phyloP scores from a whole-genome alignment of 1,139 yeast species.

The Hyphopichia wangnamkhiaoensis region DNA sequence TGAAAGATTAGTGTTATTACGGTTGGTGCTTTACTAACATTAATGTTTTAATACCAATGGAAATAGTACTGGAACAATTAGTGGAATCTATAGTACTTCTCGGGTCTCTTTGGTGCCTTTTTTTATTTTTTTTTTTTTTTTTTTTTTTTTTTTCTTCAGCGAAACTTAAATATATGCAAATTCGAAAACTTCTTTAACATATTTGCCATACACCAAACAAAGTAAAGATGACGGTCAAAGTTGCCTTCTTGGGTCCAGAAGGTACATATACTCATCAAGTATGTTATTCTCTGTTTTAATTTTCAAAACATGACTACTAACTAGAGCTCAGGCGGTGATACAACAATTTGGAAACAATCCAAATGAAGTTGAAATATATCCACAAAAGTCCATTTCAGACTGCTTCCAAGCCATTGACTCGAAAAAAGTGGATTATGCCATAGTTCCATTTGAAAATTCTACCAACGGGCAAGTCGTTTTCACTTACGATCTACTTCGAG shows the following conservation, averaged over 20 bases:
- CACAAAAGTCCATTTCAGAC: conserved; percentile 54
- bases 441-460: conserved; percentile 93
- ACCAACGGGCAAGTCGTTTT: conserved; percentile 91
- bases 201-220: background rate
- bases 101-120: no score
- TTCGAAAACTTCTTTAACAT: background rate
- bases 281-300: conserved; percentile 22
- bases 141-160: background rate
- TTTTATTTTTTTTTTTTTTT: background rate
- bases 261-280: conserved; percentile 94
- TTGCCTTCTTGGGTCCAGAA: conserved; percentile 81
- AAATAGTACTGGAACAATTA: background rate
- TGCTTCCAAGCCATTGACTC: conserved; percentile 61
- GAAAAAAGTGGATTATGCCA: conserved; percentile 60
- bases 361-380: conserved; percentile 35
- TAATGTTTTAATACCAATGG: background rate
- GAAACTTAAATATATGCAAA: no score
- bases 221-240: conserved; percentile 23
- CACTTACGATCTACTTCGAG: conserved; percentile 79
- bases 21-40: conserved; percentile 2
- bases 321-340: conserved; percentile 58
- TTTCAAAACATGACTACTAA: background rate
- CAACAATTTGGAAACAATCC: conserved; percentile 60
- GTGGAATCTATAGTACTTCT: no score
- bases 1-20: background rate